These are phyloP conservation scores for Coniferiporia sulphurascens DNA, from an alignment of 1,284 basidiomycete genomes.

Conservation along the genomic window DNA sequence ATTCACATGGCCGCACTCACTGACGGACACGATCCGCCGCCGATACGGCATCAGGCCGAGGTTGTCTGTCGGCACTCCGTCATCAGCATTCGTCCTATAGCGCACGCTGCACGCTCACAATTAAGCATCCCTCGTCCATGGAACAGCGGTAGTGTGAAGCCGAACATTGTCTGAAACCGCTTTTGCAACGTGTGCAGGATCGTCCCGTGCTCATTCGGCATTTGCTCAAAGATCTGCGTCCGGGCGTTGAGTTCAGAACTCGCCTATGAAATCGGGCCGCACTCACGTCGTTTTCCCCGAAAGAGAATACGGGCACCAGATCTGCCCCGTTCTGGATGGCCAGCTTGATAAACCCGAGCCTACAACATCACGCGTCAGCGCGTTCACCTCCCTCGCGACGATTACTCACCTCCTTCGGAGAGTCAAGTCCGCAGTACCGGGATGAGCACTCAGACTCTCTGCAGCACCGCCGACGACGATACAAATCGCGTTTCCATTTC, in stretches of 20 bases:
- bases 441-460: slow-evolving; percentile 89
- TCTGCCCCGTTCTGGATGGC: slow-evolving; percentile 94
- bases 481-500: slow-evolving; percentile 74
- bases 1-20: slow-evolving; percentile 45
- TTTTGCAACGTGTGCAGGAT: slow-evolving; percentile 85
- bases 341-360: slow-evolving; percentile 92
- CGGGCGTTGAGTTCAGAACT: neutral
- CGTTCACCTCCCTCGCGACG: slow-evolving; percentile 12
- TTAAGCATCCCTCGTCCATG: slow-evolving; percentile 90
- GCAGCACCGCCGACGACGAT: slow-evolving; percentile 98
- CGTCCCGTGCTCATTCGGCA: slow-evolving; percentile 92
- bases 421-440: slow-evolving; percentile 93
- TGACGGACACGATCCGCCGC: slow-evolving; percentile 90
- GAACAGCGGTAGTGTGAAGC: slow-evolving; percentile 95
- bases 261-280: no score
- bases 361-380: slow-evolving; percentile 25
- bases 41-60: slow-evolving; percentile 91
- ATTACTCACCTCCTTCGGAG: slow-evolving; percentile 62
- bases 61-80: slow-evolving; percentile 53
- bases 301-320: slow-evolving; percentile 92
- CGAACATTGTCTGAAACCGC: slow-evolving; percentile 86
- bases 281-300: slow-evolving; percentile 95
- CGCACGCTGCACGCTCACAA: slow-evolving; percentile 48
- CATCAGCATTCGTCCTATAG: neutral
- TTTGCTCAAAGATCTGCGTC: slow-evolving; percentile 86